These are phyloP conservation scores for Xanthoconium separans DNA, from an alignment of 1,284 basidiomycete species.

Conservation along the genomic window DNA sequence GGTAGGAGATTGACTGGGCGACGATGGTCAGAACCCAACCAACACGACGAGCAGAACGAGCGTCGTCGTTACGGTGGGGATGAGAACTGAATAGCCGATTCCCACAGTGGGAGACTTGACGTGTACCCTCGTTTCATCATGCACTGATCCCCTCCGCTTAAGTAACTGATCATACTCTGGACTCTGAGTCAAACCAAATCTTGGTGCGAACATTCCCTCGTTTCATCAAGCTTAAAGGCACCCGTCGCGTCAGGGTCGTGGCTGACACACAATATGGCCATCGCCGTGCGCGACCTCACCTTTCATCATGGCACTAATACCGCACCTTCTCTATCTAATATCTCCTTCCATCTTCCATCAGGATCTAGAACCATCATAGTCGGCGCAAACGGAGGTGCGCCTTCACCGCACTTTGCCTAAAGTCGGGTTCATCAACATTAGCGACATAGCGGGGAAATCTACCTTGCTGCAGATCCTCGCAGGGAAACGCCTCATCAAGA, in stretches of 20 bases:
- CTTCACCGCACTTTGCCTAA: background rate
- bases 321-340: constrained; percentile 57
- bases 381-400: constrained; percentile 88
- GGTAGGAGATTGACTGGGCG: background rate
- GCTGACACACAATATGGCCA: constrained; percentile 32
- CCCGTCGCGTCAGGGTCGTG: background rate
- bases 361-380: constrained; percentile 83
- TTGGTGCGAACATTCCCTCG: background rate
- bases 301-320: constrained; percentile 53
- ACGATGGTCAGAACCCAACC: constrained; percentile 8
- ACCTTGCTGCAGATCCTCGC: constrained; percentile 94
- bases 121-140: too few species aligned
- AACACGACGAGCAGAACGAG: background rate
- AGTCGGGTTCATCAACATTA: background rate
- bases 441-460: constrained; percentile 81
- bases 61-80: constrained; percentile 1
- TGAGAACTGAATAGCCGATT: background rate
- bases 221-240: too few species aligned
- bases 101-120: constrained; percentile 1
- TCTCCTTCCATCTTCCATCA: constrained; percentile 64
- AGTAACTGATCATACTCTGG: too few species aligned
- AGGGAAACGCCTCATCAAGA: constrained; percentile 82
- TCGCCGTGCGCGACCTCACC: constrained; percentile 60
- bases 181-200: too few species aligned
- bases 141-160: too few species aligned